Percentiles rank a stretch among this genome's conserved stretches.
Evolutionary conservation across 768 basidiomycete species (phyloP).

Genomic region (Suillus subalutaceus): DNA sequence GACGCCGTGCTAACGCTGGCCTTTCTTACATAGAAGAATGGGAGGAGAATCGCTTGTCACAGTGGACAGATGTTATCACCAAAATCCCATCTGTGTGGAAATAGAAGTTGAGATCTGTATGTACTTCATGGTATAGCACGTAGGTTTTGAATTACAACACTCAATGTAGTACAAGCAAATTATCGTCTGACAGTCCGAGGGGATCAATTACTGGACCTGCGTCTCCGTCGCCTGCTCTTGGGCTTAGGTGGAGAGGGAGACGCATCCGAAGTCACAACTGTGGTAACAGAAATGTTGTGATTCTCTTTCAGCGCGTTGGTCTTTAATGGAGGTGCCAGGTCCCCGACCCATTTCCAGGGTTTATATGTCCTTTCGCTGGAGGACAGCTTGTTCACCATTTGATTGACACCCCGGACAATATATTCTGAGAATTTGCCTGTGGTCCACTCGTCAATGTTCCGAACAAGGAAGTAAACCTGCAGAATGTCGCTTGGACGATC

Average conservation of each 20-base stretch:
- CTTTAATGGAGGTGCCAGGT: conserved; percentile 22
- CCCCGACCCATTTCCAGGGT: conserved; percentile 54
- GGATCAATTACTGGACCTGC: conserved; percentile 31
- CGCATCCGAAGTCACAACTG: conserved; percentile 27
- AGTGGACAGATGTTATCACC: conserved; percentile 69
- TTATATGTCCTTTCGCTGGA: conserved; percentile 36
- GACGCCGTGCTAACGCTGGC: conserved; percentile 61
- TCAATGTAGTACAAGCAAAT: conserved; percentile 17
- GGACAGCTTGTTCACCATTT: conserved; percentile 38
- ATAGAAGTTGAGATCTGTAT: conserved; percentile 25
- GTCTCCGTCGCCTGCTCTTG: conserved; percentile 32
- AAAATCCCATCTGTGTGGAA: conserved; percentile 84
- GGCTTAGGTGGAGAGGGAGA: conserved; percentile 27
- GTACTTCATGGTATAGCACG: conserved; percentile 16
- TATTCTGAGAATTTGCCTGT: conserved; percentile 42
- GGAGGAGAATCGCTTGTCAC: conserved; percentile 69
- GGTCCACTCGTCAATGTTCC: conserved; percentile 59
- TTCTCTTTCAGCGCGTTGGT: conserved; percentile 41
- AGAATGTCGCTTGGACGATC: conserved; percentile 47
- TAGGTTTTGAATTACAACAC: conserved; percentile 1
- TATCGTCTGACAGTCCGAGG: neutral
- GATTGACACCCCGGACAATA: conserved; percentile 42
- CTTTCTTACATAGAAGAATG: conserved; percentile 76
- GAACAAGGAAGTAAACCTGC: conserved; percentile 51
- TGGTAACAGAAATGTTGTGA: conserved; percentile 27